phyloP scores from a whole-genome alignment of 2,329 filamentous ascomycete genomes.

The Arthrobotrys iridis region DNA sequence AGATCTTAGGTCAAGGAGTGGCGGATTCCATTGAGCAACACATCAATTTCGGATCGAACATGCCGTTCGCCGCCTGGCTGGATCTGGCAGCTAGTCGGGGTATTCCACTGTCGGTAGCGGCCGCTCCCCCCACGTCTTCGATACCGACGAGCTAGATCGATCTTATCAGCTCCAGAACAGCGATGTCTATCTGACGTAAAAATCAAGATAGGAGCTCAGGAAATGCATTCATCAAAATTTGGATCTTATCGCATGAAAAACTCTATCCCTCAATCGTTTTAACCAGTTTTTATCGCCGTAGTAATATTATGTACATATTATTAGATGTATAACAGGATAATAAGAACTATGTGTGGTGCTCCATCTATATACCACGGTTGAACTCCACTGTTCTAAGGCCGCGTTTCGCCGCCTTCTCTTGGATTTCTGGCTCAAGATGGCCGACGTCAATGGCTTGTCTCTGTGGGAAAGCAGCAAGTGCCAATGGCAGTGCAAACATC shows the following conservation, averaged over 20 bases:
- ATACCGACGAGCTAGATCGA: neutral
- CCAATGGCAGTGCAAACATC: conserved; percentile 86
- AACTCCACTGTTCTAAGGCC: conserved; percentile 85
- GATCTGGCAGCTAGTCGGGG: conserved; percentile 12
- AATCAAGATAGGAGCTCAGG: conserved; percentile 25
- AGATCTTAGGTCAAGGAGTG: neutral
- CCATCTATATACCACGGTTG: conserved; percentile 83
- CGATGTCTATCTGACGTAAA: conserved; percentile 29
- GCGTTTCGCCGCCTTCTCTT: conserved; percentile 75
- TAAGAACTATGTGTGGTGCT: neutral
- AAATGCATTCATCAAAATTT: neutral
- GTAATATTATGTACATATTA: neutral
- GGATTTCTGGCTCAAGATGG: conserved; percentile 85
- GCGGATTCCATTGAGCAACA: conserved; percentile 23
- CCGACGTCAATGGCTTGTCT: conserved; percentile 81
- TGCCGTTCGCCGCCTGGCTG: conserved; percentile 35
- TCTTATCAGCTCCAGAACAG: conserved; percentile 29
- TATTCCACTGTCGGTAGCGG: conserved; percentile 45
- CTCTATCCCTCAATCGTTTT: neutral
- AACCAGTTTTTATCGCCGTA: conserved; percentile 13
- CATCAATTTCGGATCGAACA: conserved; percentile 24
- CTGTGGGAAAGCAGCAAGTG: conserved; percentile 91
- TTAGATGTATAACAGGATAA: conserved; percentile 7
- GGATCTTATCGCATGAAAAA: conserved; percentile 1
- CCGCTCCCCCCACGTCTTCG: conserved; percentile 38